Evolutionary conservation across 345 rosid species (phyloP).

Genomic region (Syzygium jambos): DNA sequence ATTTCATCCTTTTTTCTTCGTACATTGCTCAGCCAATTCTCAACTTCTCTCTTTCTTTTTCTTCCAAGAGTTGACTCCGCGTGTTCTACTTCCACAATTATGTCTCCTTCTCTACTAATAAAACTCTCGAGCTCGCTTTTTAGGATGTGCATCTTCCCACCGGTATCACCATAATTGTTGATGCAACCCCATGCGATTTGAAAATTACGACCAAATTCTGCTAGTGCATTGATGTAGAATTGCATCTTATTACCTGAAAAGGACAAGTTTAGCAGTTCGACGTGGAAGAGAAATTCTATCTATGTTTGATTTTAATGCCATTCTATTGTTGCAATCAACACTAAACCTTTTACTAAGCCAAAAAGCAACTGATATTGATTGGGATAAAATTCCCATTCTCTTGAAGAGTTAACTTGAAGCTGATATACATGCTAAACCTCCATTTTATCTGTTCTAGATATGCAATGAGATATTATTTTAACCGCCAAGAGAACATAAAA

Average conservation of each 20-base stretch:
- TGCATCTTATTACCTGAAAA: neutral
- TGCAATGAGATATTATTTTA: neutral
- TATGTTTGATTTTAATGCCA: neutral
- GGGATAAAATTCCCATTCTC: neutral
- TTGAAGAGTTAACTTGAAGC: neutral
- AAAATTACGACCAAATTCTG: neutral
- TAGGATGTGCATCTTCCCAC: neutral
- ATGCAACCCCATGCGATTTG: neutral
- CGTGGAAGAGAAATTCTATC: neutral
- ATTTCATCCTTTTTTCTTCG: neutral
- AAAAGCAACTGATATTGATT: rapidly evolving
- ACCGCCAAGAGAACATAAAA: neutral
- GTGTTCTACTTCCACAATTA: neutral
- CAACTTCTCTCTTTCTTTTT: neutral
- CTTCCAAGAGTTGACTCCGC: neutral
- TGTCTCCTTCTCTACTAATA: rapidly evolving
- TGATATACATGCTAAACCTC: neutral
- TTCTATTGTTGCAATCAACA: neutral
- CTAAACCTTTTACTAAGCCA: neutral
- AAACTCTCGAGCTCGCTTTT: neutral
- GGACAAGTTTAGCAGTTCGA: neutral
- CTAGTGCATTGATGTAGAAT: neutral
- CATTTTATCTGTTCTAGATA: neutral
- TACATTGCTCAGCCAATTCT: neutral
- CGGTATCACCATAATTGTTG: neutral